phyloP scores from a whole-genome alignment of 257 asterid genomes.

The Nicotiana otophora region DNA sequence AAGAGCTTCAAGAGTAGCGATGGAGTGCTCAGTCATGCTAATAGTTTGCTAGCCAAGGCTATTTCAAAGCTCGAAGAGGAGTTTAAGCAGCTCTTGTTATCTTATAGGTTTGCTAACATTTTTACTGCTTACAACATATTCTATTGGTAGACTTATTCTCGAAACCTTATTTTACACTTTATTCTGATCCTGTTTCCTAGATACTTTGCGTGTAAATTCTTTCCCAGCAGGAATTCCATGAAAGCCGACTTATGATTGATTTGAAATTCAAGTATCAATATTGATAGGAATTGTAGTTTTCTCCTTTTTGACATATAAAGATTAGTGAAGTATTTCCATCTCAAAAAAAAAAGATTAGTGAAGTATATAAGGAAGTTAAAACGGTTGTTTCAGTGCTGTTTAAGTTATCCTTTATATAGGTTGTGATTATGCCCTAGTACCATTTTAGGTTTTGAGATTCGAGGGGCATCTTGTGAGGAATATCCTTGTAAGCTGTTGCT shows the following conservation, averaged over 20 bases:
- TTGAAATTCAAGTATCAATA: not conserved
- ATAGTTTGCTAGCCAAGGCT: slow-evolving; percentile 82
- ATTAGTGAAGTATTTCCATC: not conserved
- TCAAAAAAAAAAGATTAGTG: not conserved
- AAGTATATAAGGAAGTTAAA: not conserved
- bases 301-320: not conserved
- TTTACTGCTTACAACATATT: not conserved
- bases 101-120: slow-evolving; percentile 59
- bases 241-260: not conserved
- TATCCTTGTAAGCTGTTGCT: not conserved
- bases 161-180: not conserved
- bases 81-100: slow-evolving; percentile 70
- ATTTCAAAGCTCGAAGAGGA: slow-evolving; percentile 95
- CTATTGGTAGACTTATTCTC: not conserved
- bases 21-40: slow-evolving; percentile 88
- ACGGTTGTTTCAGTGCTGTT: not conserved
- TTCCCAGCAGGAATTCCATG: not conserved
- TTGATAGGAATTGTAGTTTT: not conserved
- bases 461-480: not conserved
- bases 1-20: slow-evolving; percentile 94
- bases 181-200: not conserved
- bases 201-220: not conserved
- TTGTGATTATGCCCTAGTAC: not conserved
- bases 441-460: not conserved
- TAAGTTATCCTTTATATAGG: not conserved